Evolutionary conservation across 495 filamentous ascomycete species (phyloP).

Genomic region (Aspergillus mulundensis): DNA sequence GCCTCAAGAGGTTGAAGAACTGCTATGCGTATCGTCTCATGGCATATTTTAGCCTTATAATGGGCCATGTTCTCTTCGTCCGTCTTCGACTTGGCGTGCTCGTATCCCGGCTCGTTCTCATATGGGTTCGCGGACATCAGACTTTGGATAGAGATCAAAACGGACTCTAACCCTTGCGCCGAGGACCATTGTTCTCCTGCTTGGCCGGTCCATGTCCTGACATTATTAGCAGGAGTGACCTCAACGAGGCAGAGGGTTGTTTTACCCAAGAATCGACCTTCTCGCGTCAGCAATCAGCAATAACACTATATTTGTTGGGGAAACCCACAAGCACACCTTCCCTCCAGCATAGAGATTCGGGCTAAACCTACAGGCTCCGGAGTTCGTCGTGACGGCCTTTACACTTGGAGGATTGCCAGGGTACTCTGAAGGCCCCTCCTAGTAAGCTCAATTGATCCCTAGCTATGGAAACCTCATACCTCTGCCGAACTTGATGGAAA

Average conservation of each 20-base stretch:
- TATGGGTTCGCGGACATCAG: constrained; percentile 93
- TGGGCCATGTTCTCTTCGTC: constrained; percentile 72
- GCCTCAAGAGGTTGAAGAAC: constrained; percentile 82
- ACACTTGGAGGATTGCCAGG: constrained; percentile 78
- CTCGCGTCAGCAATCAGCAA: constrained; percentile 15
- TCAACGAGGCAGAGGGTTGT: neutral
- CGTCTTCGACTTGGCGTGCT: constrained; percentile 59
- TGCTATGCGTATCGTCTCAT: constrained; percentile 84
- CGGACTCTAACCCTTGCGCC: constrained; percentile 91
- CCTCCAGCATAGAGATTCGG: constrained; percentile 93
- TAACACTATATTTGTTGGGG: neutral
- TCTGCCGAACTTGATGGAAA: constrained; percentile 22
- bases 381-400: constrained; percentile 76
- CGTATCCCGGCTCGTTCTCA: constrained; percentile 93
- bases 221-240: constrained; percentile 12
- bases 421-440: constrained; percentile 58
- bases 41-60: constrained; percentile 93
- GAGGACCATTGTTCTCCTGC: constrained; percentile 92
- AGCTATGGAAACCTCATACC: neutral
- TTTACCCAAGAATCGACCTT: constrained; percentile 88
- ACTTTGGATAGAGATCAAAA: constrained; percentile 92
- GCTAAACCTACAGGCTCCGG: constrained; percentile 83
- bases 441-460: neutral
- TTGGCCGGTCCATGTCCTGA: constrained; percentile 91
- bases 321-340: constrained; percentile 80